Evolutionary conservation across 805 yeast species (phyloP), one percentile per base, ranked within the genome.

Genomic region (Wickerhamomyces hampshirensis): DNA sequence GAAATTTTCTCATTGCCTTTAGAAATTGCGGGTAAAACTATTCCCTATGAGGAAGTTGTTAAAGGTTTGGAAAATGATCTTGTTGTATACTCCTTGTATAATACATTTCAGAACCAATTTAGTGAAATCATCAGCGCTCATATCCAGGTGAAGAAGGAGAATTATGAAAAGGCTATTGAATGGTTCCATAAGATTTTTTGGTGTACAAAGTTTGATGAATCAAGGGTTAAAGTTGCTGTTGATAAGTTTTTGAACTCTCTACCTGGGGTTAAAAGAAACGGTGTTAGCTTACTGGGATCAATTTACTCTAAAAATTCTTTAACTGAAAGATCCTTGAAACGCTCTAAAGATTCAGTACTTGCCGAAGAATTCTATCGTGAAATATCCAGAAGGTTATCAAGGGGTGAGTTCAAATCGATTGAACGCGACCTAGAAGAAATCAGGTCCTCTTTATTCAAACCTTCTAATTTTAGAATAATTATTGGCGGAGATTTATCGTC

Each of bases 11-110:
- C 86, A 0, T 64, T 85, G 54, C 93, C 97, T 2, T 67, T 91
- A 60, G 63, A 65, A 31, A 63, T 73, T 9, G 81, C 76, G 49
- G 91, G 88, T 2, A 53, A 68, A 3, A 56, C 67, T 12, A 63
- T 80, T 15, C 73, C 84, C 1, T 84, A 71, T 52, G 94, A 88
- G 38, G 73, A 79, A 30, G 96, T 88, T n/a, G 80, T 87, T 6
- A 66, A 81, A 14, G 69, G 72, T 18, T 57, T 88, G 28, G 84
- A 86, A 51, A 69, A 77, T 21, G 97, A 89, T 46, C 75, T 93
- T 6, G 64, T 89, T 17, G 75, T 73, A 23, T 68, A 74, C 30
- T 63, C 65, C 11, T 65, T 86, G 17, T 68, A 72, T 23, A 69
- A 69, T 29, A 80, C 88, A 2, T 71, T 75, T 41, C 71, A 73